Evolutionary conservation across 768 basidiomycete genomes (phyloP).

Genomic region (Roridomyces roridus): DNA sequence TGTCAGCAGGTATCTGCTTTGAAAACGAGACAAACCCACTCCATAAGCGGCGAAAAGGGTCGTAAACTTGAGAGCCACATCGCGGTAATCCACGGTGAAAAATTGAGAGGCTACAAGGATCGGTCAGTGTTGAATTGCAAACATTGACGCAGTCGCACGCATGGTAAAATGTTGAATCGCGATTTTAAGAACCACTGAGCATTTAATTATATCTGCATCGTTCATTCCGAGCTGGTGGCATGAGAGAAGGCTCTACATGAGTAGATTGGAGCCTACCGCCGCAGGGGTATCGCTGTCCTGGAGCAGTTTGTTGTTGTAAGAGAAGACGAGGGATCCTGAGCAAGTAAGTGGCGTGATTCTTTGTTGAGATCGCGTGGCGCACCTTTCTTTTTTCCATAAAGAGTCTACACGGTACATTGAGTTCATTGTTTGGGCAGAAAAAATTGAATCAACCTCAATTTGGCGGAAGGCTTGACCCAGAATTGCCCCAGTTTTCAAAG

Average conservation of each 20-base stretch:
- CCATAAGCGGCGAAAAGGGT: slow-evolving; percentile 3
- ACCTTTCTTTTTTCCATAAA: slow-evolving; percentile 10
- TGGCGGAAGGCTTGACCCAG: too few species aligned
- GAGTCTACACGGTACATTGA: too few species aligned
- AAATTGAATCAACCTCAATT: too few species aligned
- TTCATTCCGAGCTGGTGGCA: background rate
- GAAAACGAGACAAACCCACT: background rate
- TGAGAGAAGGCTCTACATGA: background rate
- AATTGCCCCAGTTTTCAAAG: too few species aligned
- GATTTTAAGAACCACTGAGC: slow-evolving; percentile 1
- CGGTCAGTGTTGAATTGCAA: background rate
- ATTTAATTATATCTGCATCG: slow-evolving; percentile 1
- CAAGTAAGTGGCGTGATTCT: background rate
- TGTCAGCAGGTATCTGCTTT: background rate
- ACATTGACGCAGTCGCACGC: background rate
- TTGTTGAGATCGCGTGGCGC: too few species aligned
- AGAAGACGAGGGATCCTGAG: slow-evolving; percentile 12
- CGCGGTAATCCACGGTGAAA: slow-evolving; percentile 1
- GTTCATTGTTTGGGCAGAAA: too few species aligned
- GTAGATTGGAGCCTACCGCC: background rate
- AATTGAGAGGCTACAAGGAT: background rate
- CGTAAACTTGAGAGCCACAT: slow-evolving; percentile 3
- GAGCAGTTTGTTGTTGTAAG: slow-evolving; percentile 3
- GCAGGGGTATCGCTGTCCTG: slow-evolving; percentile 11
- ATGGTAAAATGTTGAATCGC: background rate